A percentile compares a stretch with the other conserved stretches of the same genome.
phyloP scores from a whole-genome alignment of 1,139 yeast genomes.

The Saccharomyces hybrid region DNA sequence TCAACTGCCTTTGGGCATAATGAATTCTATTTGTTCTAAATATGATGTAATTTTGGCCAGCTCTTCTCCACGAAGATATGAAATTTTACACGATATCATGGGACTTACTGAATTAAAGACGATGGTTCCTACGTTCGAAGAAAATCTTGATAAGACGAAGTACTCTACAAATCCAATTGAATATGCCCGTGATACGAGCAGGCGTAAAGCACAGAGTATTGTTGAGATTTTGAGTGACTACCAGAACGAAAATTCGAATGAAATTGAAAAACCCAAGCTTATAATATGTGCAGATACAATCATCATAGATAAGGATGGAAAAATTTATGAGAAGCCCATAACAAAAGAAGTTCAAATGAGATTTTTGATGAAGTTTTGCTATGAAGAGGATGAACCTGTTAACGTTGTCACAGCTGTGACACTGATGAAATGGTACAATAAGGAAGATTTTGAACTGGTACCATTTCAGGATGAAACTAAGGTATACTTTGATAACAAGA shows the following conservation, averaged over 20 bases:
- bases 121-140: slow-evolving; percentile 46
- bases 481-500: slow-evolving; percentile 40
- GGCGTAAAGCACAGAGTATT: slow-evolving; percentile 54
- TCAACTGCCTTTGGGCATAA: not conserved
- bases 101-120: slow-evolving; percentile 49
- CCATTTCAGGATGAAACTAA: slow-evolving; percentile 38
- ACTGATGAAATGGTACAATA: slow-evolving; percentile 15
- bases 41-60: slow-evolving; percentile 60
- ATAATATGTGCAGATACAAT: slow-evolving; percentile 78
- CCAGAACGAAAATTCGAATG: slow-evolving; percentile 5
- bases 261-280: slow-evolving; percentile 12
- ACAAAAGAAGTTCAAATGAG: slow-evolving; percentile 43
- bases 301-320: slow-evolving; percentile 53
- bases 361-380: slow-evolving; percentile 42
- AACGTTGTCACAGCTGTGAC: slow-evolving; percentile 65
- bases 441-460: slow-evolving; percentile 18
- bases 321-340: slow-evolving; percentile 71
- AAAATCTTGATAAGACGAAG: slow-evolving; percentile 53
- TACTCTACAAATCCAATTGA: slow-evolving; percentile 28
- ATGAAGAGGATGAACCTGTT: slow-evolving; percentile 34
- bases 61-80: slow-evolving; percentile 71
- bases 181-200: slow-evolving; percentile 68
- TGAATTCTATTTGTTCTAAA: not conserved
- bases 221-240: slow-evolving; percentile 36
- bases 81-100: slow-evolving; percentile 52